Evolutionary conservation across 2,329 filamentous ascomycete genomes (phyloP), one percentile per base, ranked within the genome.

Genomic region (Paecilomyces variotii): DNA sequence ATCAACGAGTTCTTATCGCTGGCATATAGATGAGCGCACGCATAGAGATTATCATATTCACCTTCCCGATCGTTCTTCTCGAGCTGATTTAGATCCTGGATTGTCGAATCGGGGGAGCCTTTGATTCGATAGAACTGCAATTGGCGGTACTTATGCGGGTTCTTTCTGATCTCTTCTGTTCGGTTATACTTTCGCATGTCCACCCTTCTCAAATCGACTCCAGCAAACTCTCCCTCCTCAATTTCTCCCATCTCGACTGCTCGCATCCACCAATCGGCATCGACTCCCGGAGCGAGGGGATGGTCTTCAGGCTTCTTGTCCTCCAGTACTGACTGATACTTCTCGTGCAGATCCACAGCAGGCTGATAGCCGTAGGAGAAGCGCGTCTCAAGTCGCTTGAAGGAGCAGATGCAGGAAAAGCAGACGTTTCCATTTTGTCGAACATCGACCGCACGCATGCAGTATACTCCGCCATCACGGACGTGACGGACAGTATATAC

Each of bases 11-110:
- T 84, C 26, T 79, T 77, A 63, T 84, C 83, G 34, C 79, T 81
- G 0, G 82, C 79, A 64, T 83, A 85, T 51, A 84, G 71, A 67
- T 85, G 83, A 2, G 81, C 82, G 62, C 80, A 82, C 0, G 81
- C 78, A 62, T 84, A 82, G 19, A 85, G 67, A 62, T 85, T 85
- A 32, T 80, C 76, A 55, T 67, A 73, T 60, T 67, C 72, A 59
- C 65, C 76, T 12, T 56, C 70, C 56, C 65, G 57, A 14, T 72
- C 72, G 34, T 60, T 68, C 2, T 35, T 35, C 53, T 59, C 60
- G 35, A 62, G 56, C 19, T 60, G 56, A 27, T 62, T 60, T 26
- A 55, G 63, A 28, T 67, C 65, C 25, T 62, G 58, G 5, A 60
- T 39, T 5, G 27, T 56, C 7, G 51, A n/a, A 62, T 74, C 58